Conservation (phyloP, 495 filamentous ascomycete genomes). For the Lasiosphaeris hirsuta region DNA sequence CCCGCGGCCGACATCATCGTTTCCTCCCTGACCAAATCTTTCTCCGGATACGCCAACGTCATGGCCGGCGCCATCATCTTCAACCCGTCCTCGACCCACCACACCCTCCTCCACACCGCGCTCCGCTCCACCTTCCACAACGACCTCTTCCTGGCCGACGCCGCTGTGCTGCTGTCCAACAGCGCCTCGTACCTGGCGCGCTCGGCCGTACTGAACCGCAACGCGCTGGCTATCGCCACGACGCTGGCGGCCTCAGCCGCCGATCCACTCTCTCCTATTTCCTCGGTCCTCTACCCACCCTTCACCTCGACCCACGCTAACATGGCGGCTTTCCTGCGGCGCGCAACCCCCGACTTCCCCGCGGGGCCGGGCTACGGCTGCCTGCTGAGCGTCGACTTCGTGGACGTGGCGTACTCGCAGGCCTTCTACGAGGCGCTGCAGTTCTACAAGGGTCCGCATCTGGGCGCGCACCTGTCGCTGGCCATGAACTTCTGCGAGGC, state of each 20-base stretch:
- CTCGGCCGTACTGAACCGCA: conserved; percentile 39
- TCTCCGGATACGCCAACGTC: conserved; percentile 50
- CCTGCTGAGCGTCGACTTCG: conserved; percentile 43
- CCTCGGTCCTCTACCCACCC: conserved; percentile 40
- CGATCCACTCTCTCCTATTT: conserved; percentile 29
- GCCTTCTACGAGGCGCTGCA: conserved; percentile 43
- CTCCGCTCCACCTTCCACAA: conserved; percentile 34
- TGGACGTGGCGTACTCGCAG: conserved; percentile 19
- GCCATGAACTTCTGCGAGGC: conserved; percentile 38
- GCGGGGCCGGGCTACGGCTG: conserved; percentile 36
- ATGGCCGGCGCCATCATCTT: conserved; percentile 46
- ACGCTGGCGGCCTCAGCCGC: conserved; percentile 25
- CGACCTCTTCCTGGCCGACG: conserved; percentile 41
- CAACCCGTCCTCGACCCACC: conserved; percentile 34
- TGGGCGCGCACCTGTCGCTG: conserved; percentile 47
- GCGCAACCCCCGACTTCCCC: conserved; percentile 28
- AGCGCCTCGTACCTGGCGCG: conserved; percentile 40
- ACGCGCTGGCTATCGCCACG: conserved; percentile 37
- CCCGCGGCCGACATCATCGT: conserved; percentile 43
- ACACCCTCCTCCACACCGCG: conserved; percentile 27
- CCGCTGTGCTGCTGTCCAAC: conserved; percentile 39
- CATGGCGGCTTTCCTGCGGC: conserved; percentile 38
- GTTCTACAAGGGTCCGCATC: conserved; percentile 44
- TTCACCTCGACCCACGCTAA: conserved; percentile 25
- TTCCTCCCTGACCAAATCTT: conserved; percentile 48